Conservation (phyloP, 2,329 filamentous ascomycete genomes). For the Hypoxylon sp. region DNA sequence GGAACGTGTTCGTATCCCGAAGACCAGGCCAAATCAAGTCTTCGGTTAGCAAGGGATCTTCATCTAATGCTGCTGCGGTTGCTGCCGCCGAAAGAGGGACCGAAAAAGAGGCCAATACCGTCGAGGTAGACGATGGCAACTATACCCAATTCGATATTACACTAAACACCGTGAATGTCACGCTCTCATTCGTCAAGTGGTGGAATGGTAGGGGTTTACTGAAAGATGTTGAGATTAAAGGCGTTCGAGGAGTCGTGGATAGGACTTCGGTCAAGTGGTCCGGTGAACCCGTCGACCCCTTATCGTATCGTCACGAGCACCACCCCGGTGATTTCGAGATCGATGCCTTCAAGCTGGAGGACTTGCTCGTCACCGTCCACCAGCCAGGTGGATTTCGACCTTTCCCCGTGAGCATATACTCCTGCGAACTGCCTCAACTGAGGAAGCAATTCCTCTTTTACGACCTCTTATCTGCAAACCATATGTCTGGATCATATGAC, state of each 20-base stretch:
- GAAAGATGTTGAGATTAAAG: constrained; percentile 92
- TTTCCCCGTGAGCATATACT: constrained; percentile 95
- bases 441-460: constrained; percentile 98
- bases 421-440: constrained; percentile 91
- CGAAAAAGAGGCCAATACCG: constrained; percentile 59
- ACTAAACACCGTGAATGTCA: constrained; percentile 95
- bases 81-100: constrained; percentile 78
- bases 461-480: constrained; percentile 93
- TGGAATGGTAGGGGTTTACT: constrained; percentile 96
- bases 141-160: constrained; percentile 98
- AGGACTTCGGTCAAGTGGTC: constrained; percentile 84
- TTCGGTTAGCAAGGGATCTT: constrained; percentile 93
- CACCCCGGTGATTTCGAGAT: constrained; percentile 96
- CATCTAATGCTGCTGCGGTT: constrained; percentile 83
- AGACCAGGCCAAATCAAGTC: constrained; percentile 85
- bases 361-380: constrained; percentile 90
- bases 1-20: constrained; percentile 95
- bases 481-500: constrained; percentile 96
- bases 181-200: constrained; percentile 97
- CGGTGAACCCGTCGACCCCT: constrained; percentile 78
- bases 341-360: constrained; percentile 95
- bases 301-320: constrained; percentile 89
- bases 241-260: constrained; percentile 92
- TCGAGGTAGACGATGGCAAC: constrained; percentile 86
- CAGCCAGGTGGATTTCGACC: constrained; percentile 93